These are phyloP conservation scores for Lactarius quietus DNA, from an alignment of 768 basidiomycete species.

Conservation along the genomic window DNA sequence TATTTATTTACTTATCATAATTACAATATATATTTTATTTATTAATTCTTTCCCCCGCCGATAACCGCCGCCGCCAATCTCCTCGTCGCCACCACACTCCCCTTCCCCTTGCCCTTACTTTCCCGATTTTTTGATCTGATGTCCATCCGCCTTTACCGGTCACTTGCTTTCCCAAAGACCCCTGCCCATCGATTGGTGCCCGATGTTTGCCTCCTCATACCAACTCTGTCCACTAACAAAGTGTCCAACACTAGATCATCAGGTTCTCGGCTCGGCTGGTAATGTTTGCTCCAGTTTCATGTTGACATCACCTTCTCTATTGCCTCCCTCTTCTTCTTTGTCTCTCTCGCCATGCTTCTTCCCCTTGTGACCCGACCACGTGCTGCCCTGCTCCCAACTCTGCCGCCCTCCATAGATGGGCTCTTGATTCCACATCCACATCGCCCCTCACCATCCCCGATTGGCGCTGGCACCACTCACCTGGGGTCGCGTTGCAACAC, in stretches of 20 bases:
- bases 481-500: too few species aligned
- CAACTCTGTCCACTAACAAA: too few species aligned
- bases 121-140: too few species aligned
- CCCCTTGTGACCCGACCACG: neutral
- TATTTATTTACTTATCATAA: neutral
- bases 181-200: too few species aligned
- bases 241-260: too few species aligned
- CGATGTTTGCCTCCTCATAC: too few species aligned
- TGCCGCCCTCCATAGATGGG: slow-evolving; percentile 11
- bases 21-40: slow-evolving; percentile 2
- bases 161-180: neutral
- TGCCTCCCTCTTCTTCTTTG: neutral
- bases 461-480: slow-evolving; percentile 2
- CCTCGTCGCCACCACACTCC: neutral
- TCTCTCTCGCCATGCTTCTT: neutral
- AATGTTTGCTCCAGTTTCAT: neutral
- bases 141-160: neutral
- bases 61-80: slow-evolving; percentile 11
- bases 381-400: neutral
- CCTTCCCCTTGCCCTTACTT: neutral
- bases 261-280: too few species aligned
- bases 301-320: neutral
- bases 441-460: slow-evolving; percentile 12
- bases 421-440: slow-evolving; percentile 13
- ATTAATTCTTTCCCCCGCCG: slow-evolving; percentile 9